These are phyloP conservation scores for Calonectria pseudoreteaudii DNA, from an alignment of 2,329 filamentous ascomycete genomes.

Conservation along the genomic window DNA sequence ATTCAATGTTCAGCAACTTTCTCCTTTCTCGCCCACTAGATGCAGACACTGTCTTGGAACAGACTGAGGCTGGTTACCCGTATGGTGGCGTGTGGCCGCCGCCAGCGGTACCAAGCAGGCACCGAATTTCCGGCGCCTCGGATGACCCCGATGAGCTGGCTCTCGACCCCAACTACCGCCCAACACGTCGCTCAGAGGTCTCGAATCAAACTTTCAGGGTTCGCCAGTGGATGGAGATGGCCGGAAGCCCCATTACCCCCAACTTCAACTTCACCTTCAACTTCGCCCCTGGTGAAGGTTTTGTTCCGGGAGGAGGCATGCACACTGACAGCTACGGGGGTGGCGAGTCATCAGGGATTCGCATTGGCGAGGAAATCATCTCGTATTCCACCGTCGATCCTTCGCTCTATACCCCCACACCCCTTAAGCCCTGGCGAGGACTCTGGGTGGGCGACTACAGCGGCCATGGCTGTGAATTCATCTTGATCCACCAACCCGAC, in stretches of 20 bases:
- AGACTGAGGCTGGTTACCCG: conserved; percentile 49
- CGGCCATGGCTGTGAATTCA: conserved; percentile 88
- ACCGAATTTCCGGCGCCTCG: conserved; percentile 59
- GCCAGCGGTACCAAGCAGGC: conserved; percentile 71
- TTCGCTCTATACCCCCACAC: conserved; percentile 82
- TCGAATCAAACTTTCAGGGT: conserved; percentile 80
- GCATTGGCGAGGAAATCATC: conserved; percentile 66
- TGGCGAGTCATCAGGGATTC: conserved; percentile 52
- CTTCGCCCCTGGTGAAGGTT: conserved; percentile 33
- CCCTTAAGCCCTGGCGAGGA: conserved; percentile 84
- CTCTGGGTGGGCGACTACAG: conserved; percentile 95
- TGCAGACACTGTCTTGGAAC: conserved; percentile 49
- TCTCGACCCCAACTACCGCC: conserved; percentile 49
- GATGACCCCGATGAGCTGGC: conserved; percentile 37
- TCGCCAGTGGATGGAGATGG: conserved; percentile 80
- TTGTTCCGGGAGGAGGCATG: conserved; percentile 31
- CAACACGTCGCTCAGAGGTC: conserved; percentile 67
- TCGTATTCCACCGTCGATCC: conserved; percentile 80
- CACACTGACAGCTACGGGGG: conserved; percentile 19
- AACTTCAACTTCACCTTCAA: conserved; percentile 31
- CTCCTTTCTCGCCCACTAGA: conserved; percentile 69
- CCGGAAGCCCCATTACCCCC: conserved; percentile 44
- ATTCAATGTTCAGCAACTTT: conserved; percentile 74
- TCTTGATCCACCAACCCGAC: conserved; percentile 81
- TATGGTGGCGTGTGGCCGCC: conserved; percentile 81